Percentiles rank a stretch among this genome's conserved stretches.
phyloP scores from a whole-genome alignment of 495 filamentous ascomycete genomes.

The Margaritispora aquatica region DNA sequence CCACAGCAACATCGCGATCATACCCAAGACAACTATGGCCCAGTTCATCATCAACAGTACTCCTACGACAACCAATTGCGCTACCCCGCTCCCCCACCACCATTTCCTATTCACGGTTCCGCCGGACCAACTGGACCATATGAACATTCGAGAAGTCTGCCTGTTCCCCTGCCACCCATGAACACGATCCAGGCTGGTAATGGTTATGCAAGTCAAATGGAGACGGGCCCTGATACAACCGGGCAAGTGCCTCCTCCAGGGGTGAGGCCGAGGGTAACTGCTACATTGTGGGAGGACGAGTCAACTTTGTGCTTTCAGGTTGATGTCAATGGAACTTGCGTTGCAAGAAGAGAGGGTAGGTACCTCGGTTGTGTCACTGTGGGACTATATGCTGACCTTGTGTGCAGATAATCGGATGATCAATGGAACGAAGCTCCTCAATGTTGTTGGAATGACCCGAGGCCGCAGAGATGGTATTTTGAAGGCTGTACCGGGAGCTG shows the following conservation, averaged over 20 bases:
- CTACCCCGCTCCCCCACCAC: slow-evolving; percentile 14
- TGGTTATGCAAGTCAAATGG: slow-evolving; percentile 40
- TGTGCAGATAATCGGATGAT: slow-evolving; percentile 95
- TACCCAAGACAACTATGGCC: slow-evolving; percentile 6
- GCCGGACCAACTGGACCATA: slow-evolving; percentile 50
- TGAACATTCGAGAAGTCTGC: slow-evolving; percentile 44
- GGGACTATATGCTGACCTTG: neutral
- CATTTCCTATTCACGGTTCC: slow-evolving; percentile 51
- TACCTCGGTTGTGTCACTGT: neutral
- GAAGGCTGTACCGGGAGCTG: slow-evolving; percentile 96
- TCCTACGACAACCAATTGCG: slow-evolving; percentile 20
- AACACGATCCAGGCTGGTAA: slow-evolving; percentile 31
- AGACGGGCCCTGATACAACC: slow-evolving; percentile 60
- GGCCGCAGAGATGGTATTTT: slow-evolving; percentile 93
- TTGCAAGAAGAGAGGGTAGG: slow-evolving; percentile 88
- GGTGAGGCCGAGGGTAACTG: slow-evolving; percentile 92
- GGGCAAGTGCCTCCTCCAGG: slow-evolving; percentile 88
- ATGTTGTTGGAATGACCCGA: slow-evolving; percentile 96
- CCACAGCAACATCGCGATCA: slow-evolving; percentile 7
- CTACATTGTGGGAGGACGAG: slow-evolving; percentile 97
- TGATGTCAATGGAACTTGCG: slow-evolving; percentile 92
- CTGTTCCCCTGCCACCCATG: slow-evolving; percentile 48
- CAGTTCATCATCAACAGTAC: slow-evolving; percentile 13
- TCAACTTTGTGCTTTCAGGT: slow-evolving; percentile 97
- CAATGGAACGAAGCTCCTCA: slow-evolving; percentile 94